phyloP scores from a whole-genome alignment of 179 eudicot genomes.

The Spergularia azorica region DNA sequence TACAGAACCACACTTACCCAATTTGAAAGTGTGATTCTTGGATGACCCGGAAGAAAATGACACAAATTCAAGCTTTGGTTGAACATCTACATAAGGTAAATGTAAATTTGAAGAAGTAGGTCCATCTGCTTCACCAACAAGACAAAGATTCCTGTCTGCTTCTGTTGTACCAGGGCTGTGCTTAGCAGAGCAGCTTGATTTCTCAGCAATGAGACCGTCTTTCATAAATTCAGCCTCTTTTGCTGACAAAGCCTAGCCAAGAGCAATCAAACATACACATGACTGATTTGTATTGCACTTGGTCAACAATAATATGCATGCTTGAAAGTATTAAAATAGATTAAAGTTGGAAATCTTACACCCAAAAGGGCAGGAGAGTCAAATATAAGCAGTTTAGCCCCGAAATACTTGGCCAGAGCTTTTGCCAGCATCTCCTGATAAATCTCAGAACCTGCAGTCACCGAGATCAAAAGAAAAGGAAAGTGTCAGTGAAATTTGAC shows the following conservation, averaged over 20 bases:
- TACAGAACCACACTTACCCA: slow-evolving; percentile 38
- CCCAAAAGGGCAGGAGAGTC: slow-evolving; percentile 81
- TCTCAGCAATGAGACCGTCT: slow-evolving; percentile 57
- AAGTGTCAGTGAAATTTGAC: slow-evolving; percentile 15
- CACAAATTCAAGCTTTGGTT: slow-evolving; percentile 49
- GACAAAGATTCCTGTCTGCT: slow-evolving; percentile 35
- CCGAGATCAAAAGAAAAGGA: background rate
- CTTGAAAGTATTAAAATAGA: background rate
- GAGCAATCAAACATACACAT: background rate
- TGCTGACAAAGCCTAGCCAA: slow-evolving; percentile 52
- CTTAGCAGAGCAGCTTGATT: slow-evolving; percentile 44
- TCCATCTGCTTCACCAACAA: slow-evolving; percentile 50
- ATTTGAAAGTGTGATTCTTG: slow-evolving; percentile 56
- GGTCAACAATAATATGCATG: slow-evolving; percentile 11
- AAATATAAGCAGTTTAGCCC: slow-evolving; percentile 90
- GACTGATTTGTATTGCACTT: background rate
- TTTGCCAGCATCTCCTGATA: slow-evolving; percentile 92
- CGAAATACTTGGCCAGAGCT: slow-evolving; percentile 83
- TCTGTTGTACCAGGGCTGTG: slow-evolving; percentile 49
- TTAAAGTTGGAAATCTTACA: slow-evolving; percentile 46
- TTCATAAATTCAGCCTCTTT: slow-evolving; percentile 73
- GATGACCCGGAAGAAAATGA: slow-evolving; percentile 49
- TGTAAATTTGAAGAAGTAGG: slow-evolving; percentile 47
- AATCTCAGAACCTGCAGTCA: slow-evolving; percentile 81
- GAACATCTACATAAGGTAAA: slow-evolving; percentile 46